A percentile compares a stretch with the other conserved stretches of the same genome.
Conservation (phyloP, 352 stramenopile species). For the Phytophthora pseudosyringae region DNA sequence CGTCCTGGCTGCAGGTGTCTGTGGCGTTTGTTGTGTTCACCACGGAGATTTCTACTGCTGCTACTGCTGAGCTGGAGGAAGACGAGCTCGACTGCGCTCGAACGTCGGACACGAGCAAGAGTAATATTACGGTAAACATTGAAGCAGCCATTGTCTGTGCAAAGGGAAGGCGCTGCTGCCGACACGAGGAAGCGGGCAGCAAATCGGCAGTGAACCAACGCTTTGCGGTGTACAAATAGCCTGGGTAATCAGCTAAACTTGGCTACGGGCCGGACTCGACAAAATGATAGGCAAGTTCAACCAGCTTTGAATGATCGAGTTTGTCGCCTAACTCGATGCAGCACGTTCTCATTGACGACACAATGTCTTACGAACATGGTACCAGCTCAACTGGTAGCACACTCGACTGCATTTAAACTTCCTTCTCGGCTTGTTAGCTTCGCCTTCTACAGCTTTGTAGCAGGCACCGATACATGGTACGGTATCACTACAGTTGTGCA, state of each 20-base stretch:
- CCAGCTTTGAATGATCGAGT: too few relatives aligned
- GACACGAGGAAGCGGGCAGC: constrained; percentile 25
- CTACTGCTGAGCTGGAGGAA: constrained; percentile 10
- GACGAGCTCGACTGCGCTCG: constrained; percentile 20
- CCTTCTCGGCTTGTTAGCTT: neutral
- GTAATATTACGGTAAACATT: constrained; percentile 9
- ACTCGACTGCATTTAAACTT: constrained; percentile 2
- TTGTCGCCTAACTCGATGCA: too few relatives aligned
- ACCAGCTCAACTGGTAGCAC: constrained; percentile 16
- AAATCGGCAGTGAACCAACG: constrained; percentile 22
- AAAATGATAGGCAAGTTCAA: constrained; percentile 8
- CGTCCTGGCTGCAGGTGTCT: constrained; percentile 25
- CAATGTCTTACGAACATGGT: constrained; percentile 7
- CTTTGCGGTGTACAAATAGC: constrained; percentile 20
- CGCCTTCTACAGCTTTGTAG: constrained; percentile 19
- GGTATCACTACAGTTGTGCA: too few relatives aligned
- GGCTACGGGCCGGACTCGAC: neutral
- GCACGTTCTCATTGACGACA: neutral
- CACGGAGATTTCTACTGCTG: constrained; percentile 1
- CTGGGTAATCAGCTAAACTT: constrained; percentile 17
- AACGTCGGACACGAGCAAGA: constrained; percentile 15
- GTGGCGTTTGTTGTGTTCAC: constrained; percentile 18
- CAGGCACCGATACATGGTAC: too few relatives aligned
- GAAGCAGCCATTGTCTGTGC: constrained; percentile 18
- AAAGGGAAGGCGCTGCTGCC: constrained; percentile 3